Percentiles rank a stretch among this genome's conserved stretches.
Evolutionary conservation across 1,139 yeast genomes (phyloP).

Genomic region (Debaryomyces sp.): DNA sequence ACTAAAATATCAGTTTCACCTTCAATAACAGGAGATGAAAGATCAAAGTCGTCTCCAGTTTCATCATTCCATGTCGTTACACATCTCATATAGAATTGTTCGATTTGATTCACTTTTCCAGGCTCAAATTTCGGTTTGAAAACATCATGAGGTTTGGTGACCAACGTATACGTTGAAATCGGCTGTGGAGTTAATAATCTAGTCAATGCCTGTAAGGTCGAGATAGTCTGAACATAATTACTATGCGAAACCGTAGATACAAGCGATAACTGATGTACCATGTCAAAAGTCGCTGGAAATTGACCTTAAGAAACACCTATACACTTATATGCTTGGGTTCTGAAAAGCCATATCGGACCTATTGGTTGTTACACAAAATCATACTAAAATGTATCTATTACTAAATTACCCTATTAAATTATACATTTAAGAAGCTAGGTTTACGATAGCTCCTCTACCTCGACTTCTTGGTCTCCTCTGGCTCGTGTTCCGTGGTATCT

Average conservation of each 20-base stretch:
- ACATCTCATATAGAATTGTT: slow-evolving; percentile 50
- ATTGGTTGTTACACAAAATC: slow-evolving; percentile 5
- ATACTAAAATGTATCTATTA: neutral
- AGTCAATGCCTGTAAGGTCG: slow-evolving; percentile 49
- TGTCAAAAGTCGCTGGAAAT: slow-evolving; percentile 12
- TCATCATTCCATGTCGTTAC: slow-evolving; percentile 44
- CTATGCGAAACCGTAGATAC: slow-evolving; percentile 46
- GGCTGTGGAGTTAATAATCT: slow-evolving; percentile 43
- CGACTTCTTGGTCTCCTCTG: slow-evolving; percentile 25
- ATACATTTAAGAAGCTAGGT: neutral
- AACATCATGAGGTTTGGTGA: slow-evolving; percentile 44
- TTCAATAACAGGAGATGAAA: slow-evolving; percentile 29
- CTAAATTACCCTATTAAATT: neutral
- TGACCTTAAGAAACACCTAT: neutral
- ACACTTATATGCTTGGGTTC: neutral
- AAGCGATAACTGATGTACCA: slow-evolving; percentile 49
- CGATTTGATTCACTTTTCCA: slow-evolving; percentile 53
- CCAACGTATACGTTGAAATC: slow-evolving; percentile 44
- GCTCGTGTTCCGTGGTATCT: slow-evolving; percentile 49
- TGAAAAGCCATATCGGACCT: neutral
- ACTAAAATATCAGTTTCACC: slow-evolving; percentile 24
- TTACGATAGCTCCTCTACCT: slow-evolving; percentile 1
- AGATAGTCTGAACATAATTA: slow-evolving; percentile 44
- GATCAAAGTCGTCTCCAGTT: slow-evolving; percentile 25
- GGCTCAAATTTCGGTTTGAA: slow-evolving; percentile 53